Evolutionary conservation across 371 early-diverging fungal genomes (phyloP).

Genomic region (Dipsacomyces acuminosporus): DNA sequence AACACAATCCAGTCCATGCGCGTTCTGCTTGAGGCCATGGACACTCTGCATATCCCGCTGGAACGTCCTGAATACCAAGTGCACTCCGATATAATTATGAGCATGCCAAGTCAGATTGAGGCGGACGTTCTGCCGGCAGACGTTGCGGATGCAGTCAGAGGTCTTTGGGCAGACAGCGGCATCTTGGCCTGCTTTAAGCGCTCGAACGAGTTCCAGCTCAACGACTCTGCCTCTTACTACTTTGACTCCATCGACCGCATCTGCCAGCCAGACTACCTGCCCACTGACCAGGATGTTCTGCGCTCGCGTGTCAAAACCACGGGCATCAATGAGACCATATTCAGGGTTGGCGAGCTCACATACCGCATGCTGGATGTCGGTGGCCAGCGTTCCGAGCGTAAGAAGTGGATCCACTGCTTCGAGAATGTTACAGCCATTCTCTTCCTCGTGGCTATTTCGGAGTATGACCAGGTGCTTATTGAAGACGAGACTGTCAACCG

Average conservation of each 20-base stretch:
- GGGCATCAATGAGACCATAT: conserved; percentile 84
- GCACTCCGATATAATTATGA: conserved; percentile 66
- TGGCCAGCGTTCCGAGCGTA: conserved; percentile 90
- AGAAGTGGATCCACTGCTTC: conserved; percentile 95
- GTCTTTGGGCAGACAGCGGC: conserved; percentile 80
- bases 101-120: conserved; percentile 78
- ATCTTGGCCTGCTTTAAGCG: conserved; percentile 77
- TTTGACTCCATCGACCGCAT: conserved; percentile 92
- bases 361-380: conserved; percentile 95
- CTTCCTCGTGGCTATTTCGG: conserved; percentile 89
- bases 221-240: conserved; percentile 61
- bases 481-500: conserved; percentile 96
- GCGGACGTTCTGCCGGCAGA: conserved; percentile 73
- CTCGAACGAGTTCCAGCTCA: conserved; percentile 89
- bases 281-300: conserved; percentile 86
- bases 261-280: conserved; percentile 67
- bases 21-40: conserved; percentile 92
- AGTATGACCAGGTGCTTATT: conserved; percentile 93
- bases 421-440: conserved; percentile 95
- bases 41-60: conserved; percentile 65
- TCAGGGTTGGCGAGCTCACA: conserved; percentile 76
- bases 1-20: conserved; percentile 94
- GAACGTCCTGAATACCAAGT: conserved; percentile 57
- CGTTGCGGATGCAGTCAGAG: conserved; percentile 68
- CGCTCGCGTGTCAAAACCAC: conserved; percentile 87